These are phyloP conservation scores for Geosmithia flava DNA, from an alignment of 2,329 filamentous ascomycete genomes.

Conservation along the genomic window DNA sequence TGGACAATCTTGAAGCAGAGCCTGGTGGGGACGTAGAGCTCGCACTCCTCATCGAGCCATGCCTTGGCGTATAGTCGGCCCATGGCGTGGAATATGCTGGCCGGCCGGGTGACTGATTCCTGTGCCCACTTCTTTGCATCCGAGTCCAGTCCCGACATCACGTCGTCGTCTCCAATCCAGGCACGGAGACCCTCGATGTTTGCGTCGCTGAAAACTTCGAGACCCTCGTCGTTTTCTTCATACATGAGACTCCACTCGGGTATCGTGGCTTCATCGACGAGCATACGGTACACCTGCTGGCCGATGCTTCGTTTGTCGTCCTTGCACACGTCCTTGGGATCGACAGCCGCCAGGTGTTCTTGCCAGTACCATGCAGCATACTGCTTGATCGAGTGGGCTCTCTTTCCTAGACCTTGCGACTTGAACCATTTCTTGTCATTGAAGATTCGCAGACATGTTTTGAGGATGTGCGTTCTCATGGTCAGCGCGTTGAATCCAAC, in stretches of 20 bases:
- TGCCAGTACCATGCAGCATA: conserved; percentile 33
- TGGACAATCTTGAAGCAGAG: conserved; percentile 31
- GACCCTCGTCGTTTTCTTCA: conserved; percentile 25
- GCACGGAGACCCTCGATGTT: conserved; percentile 21
- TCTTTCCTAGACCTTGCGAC: conserved; percentile 11
- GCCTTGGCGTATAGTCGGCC: conserved; percentile 24
- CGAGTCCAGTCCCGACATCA: conserved; percentile 13
- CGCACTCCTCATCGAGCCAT: conserved; percentile 21
- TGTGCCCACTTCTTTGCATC: conserved; percentile 18
- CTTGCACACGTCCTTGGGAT: conserved; percentile 11
- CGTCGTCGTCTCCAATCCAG: conserved; percentile 22
- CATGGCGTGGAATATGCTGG: conserved; percentile 21
- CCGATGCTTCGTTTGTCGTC: conserved; percentile 20
- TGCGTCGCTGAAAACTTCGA: conserved; percentile 25
- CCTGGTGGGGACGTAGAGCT: conserved; percentile 22
- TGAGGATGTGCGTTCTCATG: conserved; percentile 23
- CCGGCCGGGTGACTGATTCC: conserved; percentile 10
- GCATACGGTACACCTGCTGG: conserved; percentile 19
- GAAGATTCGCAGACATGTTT: conserved; percentile 26
- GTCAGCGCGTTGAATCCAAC: conserved; percentile 21
- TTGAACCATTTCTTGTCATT: conserved; percentile 17
- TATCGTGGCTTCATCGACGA: conserved; percentile 21
- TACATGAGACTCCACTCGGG: conserved; percentile 27
- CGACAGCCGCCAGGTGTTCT: conserved; percentile 23
- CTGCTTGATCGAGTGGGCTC: conserved; percentile 18